phyloP scores from a whole-genome alignment of 2,329 filamentous ascomycete species.

The Celoporthe dispersa region DNA sequence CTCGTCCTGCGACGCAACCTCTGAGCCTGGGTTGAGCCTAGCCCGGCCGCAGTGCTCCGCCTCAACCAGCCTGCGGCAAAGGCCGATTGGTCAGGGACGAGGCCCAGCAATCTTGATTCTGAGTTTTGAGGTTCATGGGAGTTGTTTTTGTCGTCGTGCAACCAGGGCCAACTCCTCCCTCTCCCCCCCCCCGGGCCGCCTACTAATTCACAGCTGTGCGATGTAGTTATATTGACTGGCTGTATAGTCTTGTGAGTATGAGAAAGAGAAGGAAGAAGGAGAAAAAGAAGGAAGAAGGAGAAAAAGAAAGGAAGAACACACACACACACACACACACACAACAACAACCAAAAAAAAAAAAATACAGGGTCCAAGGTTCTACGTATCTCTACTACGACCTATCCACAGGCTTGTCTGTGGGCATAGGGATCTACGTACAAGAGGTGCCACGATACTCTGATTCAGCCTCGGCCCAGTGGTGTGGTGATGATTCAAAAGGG shows the following conservation, averaged over 20 bases:
- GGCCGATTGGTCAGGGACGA: slow-evolving; percentile 8
- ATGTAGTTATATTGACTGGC: neutral
- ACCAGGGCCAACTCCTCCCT: no score
- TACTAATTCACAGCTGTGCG: no score
- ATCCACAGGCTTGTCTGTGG: no score
- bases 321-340: no score
- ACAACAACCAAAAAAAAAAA: no score
- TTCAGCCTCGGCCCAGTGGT: neutral
- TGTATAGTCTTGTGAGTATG: neutral
- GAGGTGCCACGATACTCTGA: neutral
- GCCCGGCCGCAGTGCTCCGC: slow-evolving; percentile 14
- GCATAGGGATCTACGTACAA: neutral
- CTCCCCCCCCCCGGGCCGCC: no score
- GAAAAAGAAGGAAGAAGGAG: no score
- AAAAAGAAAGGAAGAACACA: no score
- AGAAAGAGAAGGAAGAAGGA: neutral
- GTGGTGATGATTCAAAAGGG: neutral
- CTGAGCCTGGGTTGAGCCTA: slow-evolving; percentile 9
- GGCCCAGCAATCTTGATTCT: neutral
- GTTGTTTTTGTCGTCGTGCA: neutral
- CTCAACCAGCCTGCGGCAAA: slow-evolving; percentile 7
- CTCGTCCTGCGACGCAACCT: neutral
- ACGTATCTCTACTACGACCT: neutral
- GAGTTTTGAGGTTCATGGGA: neutral
- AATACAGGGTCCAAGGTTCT: no score